Base-by-base conservation (phyloP, 1,139 yeast genomes). In the Scheffersomyces lignicola region DNA sequence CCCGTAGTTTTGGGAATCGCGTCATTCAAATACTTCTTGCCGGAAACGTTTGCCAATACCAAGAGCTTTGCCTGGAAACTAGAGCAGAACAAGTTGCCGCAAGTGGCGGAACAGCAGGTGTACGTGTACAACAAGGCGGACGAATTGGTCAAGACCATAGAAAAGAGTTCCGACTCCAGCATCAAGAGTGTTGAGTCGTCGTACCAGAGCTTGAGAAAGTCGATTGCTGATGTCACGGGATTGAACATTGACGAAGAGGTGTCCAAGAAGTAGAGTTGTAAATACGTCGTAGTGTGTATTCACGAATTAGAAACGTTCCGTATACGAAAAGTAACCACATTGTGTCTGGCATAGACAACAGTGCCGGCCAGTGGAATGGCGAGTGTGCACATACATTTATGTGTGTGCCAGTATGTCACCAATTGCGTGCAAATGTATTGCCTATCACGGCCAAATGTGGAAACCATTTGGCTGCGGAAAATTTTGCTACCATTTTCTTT, bases 11-110 rank as follows among this genome's bases (percentile, higher is more conserved):
- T 85, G 34, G 96, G 95, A 11, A 47, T 77, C 13, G 74, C 73
- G 9, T 82, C 95, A 1, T 87, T 89, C 63, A 76, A 71, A 40
- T 76, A 80, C 58, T 82, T 84, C 46, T 70, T 90, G 49, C 98
- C 98, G 17, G 63, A 72, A 30, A 89, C 98, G 0, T 87, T 77
- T 51, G 55, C 57, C 27, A 88, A 86, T 56, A 79, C 90, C 7
- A 65, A 74, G 15, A 62, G 64, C 8, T 78, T 83, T 45, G 60
- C 78, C 3, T 83, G 90, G 80, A 69, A 67, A 35, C 69, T 80
- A 45, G 96, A 92, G 60, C 68, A 79, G 54, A 60, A 71, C 39
- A 67, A 72, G 29, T 65, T 83, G 37, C 95, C 96, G 3, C 69
- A 65, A 27, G 58, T 88, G 29, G 89, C 94, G 7, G 62, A 75